phyloP scores from a whole-genome alignment of 192 early-diverging fungal genomes.

The Coemansia sp. region DNA sequence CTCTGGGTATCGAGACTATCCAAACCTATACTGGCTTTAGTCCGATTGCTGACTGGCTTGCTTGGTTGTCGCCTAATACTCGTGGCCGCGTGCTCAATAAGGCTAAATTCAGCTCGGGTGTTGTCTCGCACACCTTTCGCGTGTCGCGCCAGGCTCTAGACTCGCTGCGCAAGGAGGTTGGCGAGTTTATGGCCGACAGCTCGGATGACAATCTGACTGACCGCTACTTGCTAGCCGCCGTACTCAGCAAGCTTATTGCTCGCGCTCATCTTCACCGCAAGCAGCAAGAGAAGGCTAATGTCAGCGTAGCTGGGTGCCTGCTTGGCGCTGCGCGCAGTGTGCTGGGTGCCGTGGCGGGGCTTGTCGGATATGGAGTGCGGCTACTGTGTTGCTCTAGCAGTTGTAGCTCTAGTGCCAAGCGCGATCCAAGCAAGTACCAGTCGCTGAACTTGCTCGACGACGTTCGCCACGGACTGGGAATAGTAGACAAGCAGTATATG shows the following conservation, averaged over 20 bases:
- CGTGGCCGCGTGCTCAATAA: slow-evolving; percentile 28
- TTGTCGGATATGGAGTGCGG: neutral
- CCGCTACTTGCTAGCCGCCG: slow-evolving; percentile 33
- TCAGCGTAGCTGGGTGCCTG: neutral
- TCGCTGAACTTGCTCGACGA: slow-evolving; percentile 36
- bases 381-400: neutral
- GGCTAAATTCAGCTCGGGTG: slow-evolving; percentile 20
- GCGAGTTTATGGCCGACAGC: neutral
- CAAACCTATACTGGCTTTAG: slow-evolving; percentile 26
- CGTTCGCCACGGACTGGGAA: slow-evolving; percentile 30
- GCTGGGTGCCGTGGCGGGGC: neutral
- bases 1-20: slow-evolving; percentile 17
- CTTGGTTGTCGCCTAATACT: slow-evolving; percentile 45
- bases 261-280: slow-evolving; percentile 32
- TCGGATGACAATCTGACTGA: neutral
- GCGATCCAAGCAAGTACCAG: slow-evolving; percentile 13
- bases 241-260: slow-evolving; percentile 40
- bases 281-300: neutral
- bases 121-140: slow-evolving; percentile 38
- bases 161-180: slow-evolving; percentile 12
- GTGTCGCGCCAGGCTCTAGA: slow-evolving; percentile 17
- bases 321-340: neutral
- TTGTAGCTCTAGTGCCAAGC: neutral
- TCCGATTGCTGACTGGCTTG: slow-evolving; percentile 41
- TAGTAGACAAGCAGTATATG: slow-evolving; percentile 30